Evolutionary conservation across 202 grass and related monocot genomes (phyloP), one percentile per base, ranked within the genome.

Genomic region (Schoenoplectus tabernaemontani): DNA sequence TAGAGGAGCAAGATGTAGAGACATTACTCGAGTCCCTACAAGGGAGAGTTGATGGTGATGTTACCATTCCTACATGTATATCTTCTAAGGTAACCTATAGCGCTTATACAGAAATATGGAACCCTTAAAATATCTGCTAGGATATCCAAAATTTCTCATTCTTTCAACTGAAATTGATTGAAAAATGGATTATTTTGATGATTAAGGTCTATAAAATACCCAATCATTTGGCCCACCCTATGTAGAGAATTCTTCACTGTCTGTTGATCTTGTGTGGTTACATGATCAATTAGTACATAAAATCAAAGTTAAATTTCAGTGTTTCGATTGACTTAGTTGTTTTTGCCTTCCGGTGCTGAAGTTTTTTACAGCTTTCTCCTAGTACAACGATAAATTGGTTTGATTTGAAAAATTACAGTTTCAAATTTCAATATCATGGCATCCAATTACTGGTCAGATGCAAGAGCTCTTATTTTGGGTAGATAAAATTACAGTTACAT

Each of bases 1-100:
- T 79, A 53, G 68, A 81, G 63, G 88, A 98, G 90, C 83, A 38
- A 37, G 78, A 92, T 86, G 82, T 87, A 43, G 91, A 94, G 15
- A 82, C 43, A 73, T 81, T 93, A 64, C 43, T 93, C 16, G 88
- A 98, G 75, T 94, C 87, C 34, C 59, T 98, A 72, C 82, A 84
- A 77, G 57, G 88, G 44, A 92, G 83, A 82, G 57, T 89, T 24
- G 81, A 77, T 78, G 24, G 3, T 20, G 78, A 32, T 87, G 80
- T 77, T 57, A 89, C 15, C 37, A 33, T 78, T 64, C 86, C 88
- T 58, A 87, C 86, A 86, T 94, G 95, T 44, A 82, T 98, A 86
- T 75, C 88, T 82, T 98, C 95, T 51, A 83, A 92, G 95, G 95
- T 94, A 90, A 9, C 39, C 60, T 6, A 42, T 13, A 80, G 13